Evolutionary conservation across 2,329 filamentous ascomycete genomes (phyloP), one percentile per base, ranked within the genome.

Genomic region (Xylariaceae sp.): DNA sequence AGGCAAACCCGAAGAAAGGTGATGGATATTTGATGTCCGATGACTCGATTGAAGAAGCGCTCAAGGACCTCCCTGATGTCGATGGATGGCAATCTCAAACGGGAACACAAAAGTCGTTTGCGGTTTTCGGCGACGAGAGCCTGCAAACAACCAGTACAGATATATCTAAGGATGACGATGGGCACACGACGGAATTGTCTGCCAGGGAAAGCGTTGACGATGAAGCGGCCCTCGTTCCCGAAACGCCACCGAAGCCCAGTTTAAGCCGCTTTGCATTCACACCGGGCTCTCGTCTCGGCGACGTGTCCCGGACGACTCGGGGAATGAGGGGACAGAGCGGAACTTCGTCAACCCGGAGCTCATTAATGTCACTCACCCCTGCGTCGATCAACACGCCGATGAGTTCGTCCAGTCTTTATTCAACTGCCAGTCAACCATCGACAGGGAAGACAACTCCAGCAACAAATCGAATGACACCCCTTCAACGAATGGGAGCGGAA

Each of bases 21-120:
- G 71, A 74, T 9, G 60, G 60, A 1, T 68, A 71, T 41, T 49
- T 78, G 15, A 64, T 77, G 53, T 80, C 76, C 0, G 76, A 80
- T 45, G 75, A 79, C 45, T 79, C 76, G 0, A 64, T 80, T 31
- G 75, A 79, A 19, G 76, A 79, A 43, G 74, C 68, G 0, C 61
- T 81, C 16, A 59, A 64, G 19, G 66, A 65, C 16, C 55, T 81
- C 9, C 74, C 76, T 1, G 76, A 79, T 34, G 58, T 73, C 30
- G 69, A 69, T n/a, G 66, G 62, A 9, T 78, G 74, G 74, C 11
- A 6, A 26, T 6, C 22, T 6, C 61, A 66, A 34, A 55, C 63
- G 6, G 42, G 49, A 17, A 35, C 51, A 4, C 71, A 68, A 44
- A 66, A 62, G 44, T 54, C 64, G 1, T 61, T 73, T 15, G 52